Percentiles rank a stretch among this genome's conserved stretches.
Evolutionary conservation across 139 green algal genomes (phyloP).

Genomic region (Dunaliella primolecta): DNA sequence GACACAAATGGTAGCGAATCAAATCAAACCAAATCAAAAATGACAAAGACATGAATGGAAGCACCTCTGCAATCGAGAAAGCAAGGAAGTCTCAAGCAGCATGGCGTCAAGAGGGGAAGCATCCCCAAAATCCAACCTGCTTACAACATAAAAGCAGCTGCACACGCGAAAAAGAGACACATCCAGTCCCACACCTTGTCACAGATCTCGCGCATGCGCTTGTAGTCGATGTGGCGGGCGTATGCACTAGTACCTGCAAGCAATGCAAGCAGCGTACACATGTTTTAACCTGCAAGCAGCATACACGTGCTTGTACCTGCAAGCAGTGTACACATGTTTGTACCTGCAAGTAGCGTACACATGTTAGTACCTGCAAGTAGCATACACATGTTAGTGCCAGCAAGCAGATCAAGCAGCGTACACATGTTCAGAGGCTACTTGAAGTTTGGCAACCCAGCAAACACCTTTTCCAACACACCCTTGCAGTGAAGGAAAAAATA

Average conservation of each 20-base stretch:
- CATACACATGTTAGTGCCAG: not conserved
- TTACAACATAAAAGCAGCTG: too few species aligned
- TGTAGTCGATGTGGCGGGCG: slow-evolving; percentile 92
- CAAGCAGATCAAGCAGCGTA: not conserved
- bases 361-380: not conserved
- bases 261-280: not conserved
- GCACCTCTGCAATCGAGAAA: not conserved
- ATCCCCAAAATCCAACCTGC: too few species aligned
- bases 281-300: not conserved
- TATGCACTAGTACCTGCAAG: slow-evolving; percentile 86
- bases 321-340: not conserved
- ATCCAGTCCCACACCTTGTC: slow-evolving; percentile 60
- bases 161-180: too few species aligned
- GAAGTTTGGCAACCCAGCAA: not conserved
- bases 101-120: not conserved
- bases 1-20: too few species aligned
- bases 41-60: not conserved
- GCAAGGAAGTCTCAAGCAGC: not conserved
- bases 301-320: not conserved
- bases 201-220: slow-evolving; percentile 82
- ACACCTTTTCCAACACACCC: not conserved
- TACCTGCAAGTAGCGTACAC: not conserved
- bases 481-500: too few species aligned
- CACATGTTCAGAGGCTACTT: not conserved
- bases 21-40: too few species aligned